A percentile compares a stretch with the other conserved stretches of the same genome.
phyloP scores from a whole-genome alignment of 2,329 filamentous ascomycete species.

The Pseudogymnoascus sp. region DNA sequence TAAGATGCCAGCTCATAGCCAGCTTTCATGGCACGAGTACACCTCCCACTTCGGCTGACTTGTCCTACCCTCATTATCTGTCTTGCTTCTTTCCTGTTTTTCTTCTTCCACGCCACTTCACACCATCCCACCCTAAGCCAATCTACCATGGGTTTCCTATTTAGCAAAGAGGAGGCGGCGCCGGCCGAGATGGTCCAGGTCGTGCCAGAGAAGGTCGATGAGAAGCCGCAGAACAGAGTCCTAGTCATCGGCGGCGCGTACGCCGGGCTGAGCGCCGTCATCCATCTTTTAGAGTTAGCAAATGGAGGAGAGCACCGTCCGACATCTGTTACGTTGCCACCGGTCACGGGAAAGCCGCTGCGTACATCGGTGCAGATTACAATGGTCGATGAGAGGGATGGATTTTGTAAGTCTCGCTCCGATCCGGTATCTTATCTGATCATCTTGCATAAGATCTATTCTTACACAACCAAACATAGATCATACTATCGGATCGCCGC shows the following conservation, averaged over 20 bases:
- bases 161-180: constrained; percentile 16
- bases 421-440: background rate
- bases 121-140: background rate
- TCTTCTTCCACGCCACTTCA: background rate
- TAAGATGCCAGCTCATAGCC: background rate
- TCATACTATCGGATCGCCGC: constrained; percentile 68
- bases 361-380: constrained; percentile 59
- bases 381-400: constrained; percentile 71
- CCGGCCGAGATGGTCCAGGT: constrained; percentile 15
- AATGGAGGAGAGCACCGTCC: constrained; percentile 37
- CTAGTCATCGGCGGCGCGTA: constrained; percentile 66
- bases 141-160: constrained; percentile 1
- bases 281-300: constrained; percentile 61
- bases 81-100: background rate
- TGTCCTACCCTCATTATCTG: background rate
- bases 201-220: constrained; percentile 11
- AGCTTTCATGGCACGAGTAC: background rate
- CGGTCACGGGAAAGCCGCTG: constrained; percentile 25
- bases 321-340: background rate
- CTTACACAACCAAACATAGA: constrained; percentile 36
- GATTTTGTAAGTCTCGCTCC: constrained; percentile 55
- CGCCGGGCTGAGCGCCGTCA: constrained; percentile 56
- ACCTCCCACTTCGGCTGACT: background rate
- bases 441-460: background rate
- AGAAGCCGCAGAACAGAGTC: constrained; percentile 34